Evolutionary conservation across 2,329 filamentous ascomycete species (phyloP).

Genomic region (Pseudogymnoascus sp.): DNA sequence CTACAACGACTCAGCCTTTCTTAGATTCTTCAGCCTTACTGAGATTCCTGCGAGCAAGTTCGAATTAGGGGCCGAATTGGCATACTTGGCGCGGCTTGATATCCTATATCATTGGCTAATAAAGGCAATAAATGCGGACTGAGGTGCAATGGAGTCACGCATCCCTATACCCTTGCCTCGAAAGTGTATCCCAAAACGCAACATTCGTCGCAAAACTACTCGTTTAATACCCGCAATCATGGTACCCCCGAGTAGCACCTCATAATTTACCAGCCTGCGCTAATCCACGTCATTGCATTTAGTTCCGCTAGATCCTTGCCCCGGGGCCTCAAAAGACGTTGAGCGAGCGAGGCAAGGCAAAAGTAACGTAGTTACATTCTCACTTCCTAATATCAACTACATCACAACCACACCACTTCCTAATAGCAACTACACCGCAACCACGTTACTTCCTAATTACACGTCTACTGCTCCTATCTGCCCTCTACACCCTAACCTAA

Average conservation of each 20-base stretch:
- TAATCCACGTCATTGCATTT: slow-evolving; percentile 35
- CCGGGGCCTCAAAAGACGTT: slow-evolving; percentile 20
- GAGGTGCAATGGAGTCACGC: too few relatives aligned
- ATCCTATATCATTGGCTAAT: too few relatives aligned
- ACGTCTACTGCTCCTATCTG: neutral
- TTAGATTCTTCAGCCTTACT: too few relatives aligned
- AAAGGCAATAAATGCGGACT: too few relatives aligned
- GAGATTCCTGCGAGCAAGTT: too few relatives aligned
- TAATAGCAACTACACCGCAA: neutral
- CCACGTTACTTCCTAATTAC: neutral
- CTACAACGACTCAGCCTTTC: too few relatives aligned
- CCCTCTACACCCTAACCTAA: neutral
- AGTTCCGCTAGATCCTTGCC: slow-evolving; percentile 26
- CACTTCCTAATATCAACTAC: neutral
- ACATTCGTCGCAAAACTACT: slow-evolving; percentile 39
- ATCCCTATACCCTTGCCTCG: too few relatives aligned
- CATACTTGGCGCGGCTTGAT: too few relatives aligned
- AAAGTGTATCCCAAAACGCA: slow-evolving; percentile 33
- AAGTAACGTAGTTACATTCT: neutral
- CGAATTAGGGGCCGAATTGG: too few relatives aligned
- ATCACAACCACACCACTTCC: neutral
- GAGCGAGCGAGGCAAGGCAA: neutral
- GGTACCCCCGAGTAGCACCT: slow-evolving; percentile 35
- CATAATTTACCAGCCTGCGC: slow-evolving; percentile 39
- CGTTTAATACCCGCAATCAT: slow-evolving; percentile 34